phyloP scores from a whole-genome alignment of 306 rosid species.

The Castanea crenata region DNA sequence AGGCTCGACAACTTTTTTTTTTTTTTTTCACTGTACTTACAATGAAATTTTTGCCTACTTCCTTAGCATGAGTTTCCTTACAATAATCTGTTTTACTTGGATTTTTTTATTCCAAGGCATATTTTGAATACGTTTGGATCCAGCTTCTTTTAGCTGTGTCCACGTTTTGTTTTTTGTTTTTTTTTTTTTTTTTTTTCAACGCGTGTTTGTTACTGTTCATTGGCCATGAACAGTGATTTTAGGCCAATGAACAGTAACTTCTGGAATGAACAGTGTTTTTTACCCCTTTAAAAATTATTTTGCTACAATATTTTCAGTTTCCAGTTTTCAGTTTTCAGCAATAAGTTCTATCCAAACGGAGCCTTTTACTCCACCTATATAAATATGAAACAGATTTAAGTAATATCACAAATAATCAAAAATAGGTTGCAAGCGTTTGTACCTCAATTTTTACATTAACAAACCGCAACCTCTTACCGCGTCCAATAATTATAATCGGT shows the following conservation, averaged over 20 bases:
- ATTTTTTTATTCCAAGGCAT: neutral
- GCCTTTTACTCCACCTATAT: neutral
- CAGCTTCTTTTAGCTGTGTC: too few species aligned
- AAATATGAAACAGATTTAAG: neutral
- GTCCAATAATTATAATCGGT: conserved; percentile 84
- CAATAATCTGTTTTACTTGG: neutral
- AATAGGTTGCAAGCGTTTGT: conserved; percentile 26
- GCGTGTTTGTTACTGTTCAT: too few species aligned
- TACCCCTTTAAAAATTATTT: too few species aligned
- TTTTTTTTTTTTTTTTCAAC: too few species aligned
- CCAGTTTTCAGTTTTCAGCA: too few species aligned
- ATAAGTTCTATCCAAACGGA: too few species aligned
- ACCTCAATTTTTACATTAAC: conserved; percentile 93
- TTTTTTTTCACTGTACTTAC: neutral
- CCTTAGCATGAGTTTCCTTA: neutral
- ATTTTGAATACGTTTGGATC: too few species aligned
- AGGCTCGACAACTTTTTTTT: neutral
- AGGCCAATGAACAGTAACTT: too few species aligned
- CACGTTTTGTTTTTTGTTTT: too few species aligned
- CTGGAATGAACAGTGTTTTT: too few species aligned
- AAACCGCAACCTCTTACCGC: conserved; percentile 84
- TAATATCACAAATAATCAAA: neutral
- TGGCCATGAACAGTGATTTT: too few species aligned
- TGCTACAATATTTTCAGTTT: too few species aligned
- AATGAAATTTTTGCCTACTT: neutral